Base-by-base conservation (phyloP, 129 eudicot genomes). In the Escallonia rubra region DNA sequence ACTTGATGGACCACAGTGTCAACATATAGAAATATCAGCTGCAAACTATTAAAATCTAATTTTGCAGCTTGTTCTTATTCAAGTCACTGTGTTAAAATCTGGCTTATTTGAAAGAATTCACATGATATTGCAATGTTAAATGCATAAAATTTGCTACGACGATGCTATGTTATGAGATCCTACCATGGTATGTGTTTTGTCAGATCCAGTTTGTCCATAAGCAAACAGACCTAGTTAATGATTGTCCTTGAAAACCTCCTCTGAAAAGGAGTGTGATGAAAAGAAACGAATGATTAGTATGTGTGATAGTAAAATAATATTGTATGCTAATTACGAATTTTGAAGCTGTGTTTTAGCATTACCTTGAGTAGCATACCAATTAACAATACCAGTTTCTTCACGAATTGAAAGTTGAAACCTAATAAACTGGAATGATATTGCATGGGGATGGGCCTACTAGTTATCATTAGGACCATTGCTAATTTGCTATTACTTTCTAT, bases 141-240 rank as follows among this genome's bases (percentile, higher is more conserved):
- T 23, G 34, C 34, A 23, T 23, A 23, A 23, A 23, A 23, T 23
- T 23, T n/a, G n/a, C n/a, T n/a, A n/a, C n/a, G n/a, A n/a, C n/a
- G n/a, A 23, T 23, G 34, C 34, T 23, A 23, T 23, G 34, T 23
- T 23, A 44, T 42, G 10, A 61, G 60, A 41, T 49, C 87, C 68
- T 61, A 90, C 97, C 97, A 92, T 92, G 8, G 96, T 85, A 71
- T 88, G 76, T 68, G 96, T 91, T 80, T 91, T 91, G 15, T 96
- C 96, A 1, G 97, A 91, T 72, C 97, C 97, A 12, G 96, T 86
- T 73, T 92, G 98, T 59, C 98, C 98, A 64, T 92, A 92, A 14
- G 98, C 98, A 10, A 92, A 92, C 98, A 0, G 96, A 92, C 72
- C 96, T 86, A 50, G 88, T 76, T 16, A 92, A 79, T 16, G 98